Conservation (phyloP, 2,329 filamentous ascomycete species). For the Neofusicoccum sp. region DNA sequence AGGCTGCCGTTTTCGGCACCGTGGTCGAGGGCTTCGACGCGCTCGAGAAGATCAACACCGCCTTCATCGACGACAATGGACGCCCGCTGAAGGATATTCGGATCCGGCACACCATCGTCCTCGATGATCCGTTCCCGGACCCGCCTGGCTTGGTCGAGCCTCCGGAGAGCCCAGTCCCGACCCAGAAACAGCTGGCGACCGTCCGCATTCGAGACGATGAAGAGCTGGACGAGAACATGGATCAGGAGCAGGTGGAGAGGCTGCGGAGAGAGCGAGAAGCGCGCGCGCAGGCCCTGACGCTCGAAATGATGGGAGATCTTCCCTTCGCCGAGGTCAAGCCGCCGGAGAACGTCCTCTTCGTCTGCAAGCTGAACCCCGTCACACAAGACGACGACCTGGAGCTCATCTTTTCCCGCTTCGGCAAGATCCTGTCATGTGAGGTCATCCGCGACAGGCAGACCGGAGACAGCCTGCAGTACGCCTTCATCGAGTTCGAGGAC, state of each 20-base stretch:
- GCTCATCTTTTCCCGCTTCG: conserved; percentile 95
- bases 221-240: conserved; percentile 71
- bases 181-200: conserved; percentile 81
- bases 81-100: conserved; percentile 91
- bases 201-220: conserved; percentile 91
- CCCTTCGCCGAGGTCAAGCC: conserved; percentile 97
- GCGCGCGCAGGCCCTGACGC: conserved; percentile 85
- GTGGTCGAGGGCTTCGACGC: conserved; percentile 95
- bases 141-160: conserved; percentile 74
- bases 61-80: conserved; percentile 82
- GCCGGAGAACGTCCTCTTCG: conserved; percentile 94
- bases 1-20: conserved; percentile 91
- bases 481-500: conserved; percentile 94
- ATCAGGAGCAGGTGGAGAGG: conserved; percentile 78
- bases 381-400: conserved; percentile 93
- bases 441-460: conserved; percentile 93
- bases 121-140: conserved; percentile 91
- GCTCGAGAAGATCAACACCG: conserved; percentile 86
- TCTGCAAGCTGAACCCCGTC: conserved; percentile 97
- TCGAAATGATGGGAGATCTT: conserved; percentile 97
- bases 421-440: conserved; percentile 91
- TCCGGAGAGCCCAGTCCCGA: conserved; percentile 74
- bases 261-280: conserved; percentile 84
- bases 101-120: conserved; percentile 85
- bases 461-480: conserved; percentile 92